A percentile compares a stretch with the other conserved stretches of the same genome.
phyloP scores from a whole-genome alignment of 345 rosid species.

The Lepidium didymum region DNA sequence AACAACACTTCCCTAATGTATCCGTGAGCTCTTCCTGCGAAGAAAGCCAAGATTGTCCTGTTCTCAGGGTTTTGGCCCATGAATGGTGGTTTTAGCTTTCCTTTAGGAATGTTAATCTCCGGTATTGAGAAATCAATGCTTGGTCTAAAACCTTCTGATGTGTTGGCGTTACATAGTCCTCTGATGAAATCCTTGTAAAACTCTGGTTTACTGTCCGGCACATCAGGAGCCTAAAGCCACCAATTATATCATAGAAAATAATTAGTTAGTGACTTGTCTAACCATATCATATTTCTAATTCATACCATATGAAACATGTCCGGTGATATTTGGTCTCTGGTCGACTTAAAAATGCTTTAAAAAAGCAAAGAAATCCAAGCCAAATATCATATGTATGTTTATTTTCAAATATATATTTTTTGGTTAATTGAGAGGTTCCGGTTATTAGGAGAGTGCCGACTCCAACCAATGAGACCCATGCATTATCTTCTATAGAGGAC shows the following conservation, averaged over 20 bases:
- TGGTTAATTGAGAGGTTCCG: too few relatives aligned
- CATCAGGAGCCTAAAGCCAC: conserved; percentile 39
- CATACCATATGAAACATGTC: not conserved
- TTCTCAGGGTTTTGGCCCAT: conserved; percentile 11
- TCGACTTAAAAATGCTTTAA: too few relatives aligned
- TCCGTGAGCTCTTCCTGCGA: conserved; percentile 43
- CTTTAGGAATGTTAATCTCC: conserved; percentile 33
- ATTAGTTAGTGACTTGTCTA: not conserved
- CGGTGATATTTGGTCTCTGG: too few relatives aligned
- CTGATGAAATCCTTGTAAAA: conserved; percentile 33
- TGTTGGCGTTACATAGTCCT: conserved; percentile 48
- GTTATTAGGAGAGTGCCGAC: too few relatives aligned
- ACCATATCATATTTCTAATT: not conserved
- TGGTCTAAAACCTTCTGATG: conserved; percentile 38
- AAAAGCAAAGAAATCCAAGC: too few relatives aligned
- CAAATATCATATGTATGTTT: too few relatives aligned
- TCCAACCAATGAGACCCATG: too few relatives aligned
- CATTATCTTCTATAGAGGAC: too few relatives aligned
- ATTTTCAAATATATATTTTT: not conserved
- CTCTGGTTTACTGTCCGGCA: conserved; percentile 22
- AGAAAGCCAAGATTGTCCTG: conserved; percentile 36
- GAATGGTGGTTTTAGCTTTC: conserved; percentile 21
- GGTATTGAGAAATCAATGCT: conserved; percentile 41
- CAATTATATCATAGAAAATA: not conserved
- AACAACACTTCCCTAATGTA: conserved; percentile 34